Base-by-base conservation (phyloP, 2,329 filamentous ascomycete species). In the Colletotrichum filicis region DNA sequence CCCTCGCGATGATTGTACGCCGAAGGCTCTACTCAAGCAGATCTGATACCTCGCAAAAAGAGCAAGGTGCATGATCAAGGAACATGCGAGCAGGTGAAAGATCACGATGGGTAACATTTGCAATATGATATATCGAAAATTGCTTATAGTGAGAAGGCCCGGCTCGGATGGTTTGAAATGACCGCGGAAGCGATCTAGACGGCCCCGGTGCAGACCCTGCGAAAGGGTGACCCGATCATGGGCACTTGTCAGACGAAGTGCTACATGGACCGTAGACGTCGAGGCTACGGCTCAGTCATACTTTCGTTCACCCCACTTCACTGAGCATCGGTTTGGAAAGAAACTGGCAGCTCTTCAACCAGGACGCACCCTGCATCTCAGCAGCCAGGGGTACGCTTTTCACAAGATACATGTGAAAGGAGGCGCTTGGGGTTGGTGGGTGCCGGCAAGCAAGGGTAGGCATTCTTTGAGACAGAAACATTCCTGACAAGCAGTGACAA, bases 111-210 rank as follows among this genome's bases (percentile, higher is more conserved):
- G 69, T 61, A 62, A 53, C 53, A 49, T 68, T 56, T 35, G 24
- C 53, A 32, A 72, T 35, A 35, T 64, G 70, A 72, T 55, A 35
- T 60, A 69, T 72, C 59, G 69, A 57, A 64, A 57, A 65, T 64
- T 52, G 42, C 30, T 57, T 26, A 7, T 52, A 49, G 16, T 35
- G 42, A 22, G 22, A 59, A 57, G 35, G 5, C 19, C 49, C 26
- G 24, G 22, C 22, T 22, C 26, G 35, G 28, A 60, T 22, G n/a
- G 19, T 60, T 55, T 64, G 55, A 26, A 75, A 68, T 74, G 75
- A 75, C 74, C 71, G 74, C 72, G 74, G 76, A 71, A 49, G 68
- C 72, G 65, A 30, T 53, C 60, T 35, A 56, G 37, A 53, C 22
- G 22, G 35, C 26, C 42, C 70, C 66, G 55, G 52, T 52, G 52